Base-by-base conservation (phyloP, 805 yeast species). In the Saccharomycopsis sp. region DNA sequence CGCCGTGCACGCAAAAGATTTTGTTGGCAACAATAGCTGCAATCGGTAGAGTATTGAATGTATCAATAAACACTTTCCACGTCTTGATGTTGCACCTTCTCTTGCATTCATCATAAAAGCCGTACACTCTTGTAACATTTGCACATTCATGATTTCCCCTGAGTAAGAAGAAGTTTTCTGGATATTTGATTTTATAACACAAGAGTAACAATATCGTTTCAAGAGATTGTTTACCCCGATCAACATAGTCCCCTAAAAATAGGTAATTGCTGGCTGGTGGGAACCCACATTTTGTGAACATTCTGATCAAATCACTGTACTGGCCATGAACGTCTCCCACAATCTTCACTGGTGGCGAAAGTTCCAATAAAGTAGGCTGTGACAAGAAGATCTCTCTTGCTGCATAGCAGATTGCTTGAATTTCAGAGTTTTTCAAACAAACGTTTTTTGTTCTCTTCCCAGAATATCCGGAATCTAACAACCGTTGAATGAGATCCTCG, bases 251-350 rank as follows among this genome's bases (percentile, higher is more conserved):
- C 13, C 94, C 94, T 33, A 82, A 59, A 51, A 82, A 83, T 47
- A 82, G 64, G 58, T 81, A 82, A 60, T 82, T 82, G 13, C 42
- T 30, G 19, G 33, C 32, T 15, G 86, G 97, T 4, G 98, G 98
- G 62, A 89, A 85, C 17, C 98, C 98, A 65, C 97, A 88, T 64
- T 87, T 81, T 42, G 94, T 86, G 62, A 92, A 86, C 45, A 92
- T 71, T 50, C 98, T 74, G 50, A 92, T 75, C 48, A 92, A 67
- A 62, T 92, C 98, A 38, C 83, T 82, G 58, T 80, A 92, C 61
- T 92, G 98, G 22, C 98, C 98, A 61, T 92, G 98, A 22, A 92
- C 94, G 58, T 92, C 98, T 32, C 92, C 92, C 5, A 82, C 89
- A 44, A 83, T 73, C 56, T 83, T 83, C 3, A 82, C 89, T 0